Percentiles rank a stretch among this genome's conserved stretches.
Evolutionary conservation across 2,329 filamentous ascomycete genomes (phyloP).

Genomic region (Colletotrichum neosansevieriae): DNA sequence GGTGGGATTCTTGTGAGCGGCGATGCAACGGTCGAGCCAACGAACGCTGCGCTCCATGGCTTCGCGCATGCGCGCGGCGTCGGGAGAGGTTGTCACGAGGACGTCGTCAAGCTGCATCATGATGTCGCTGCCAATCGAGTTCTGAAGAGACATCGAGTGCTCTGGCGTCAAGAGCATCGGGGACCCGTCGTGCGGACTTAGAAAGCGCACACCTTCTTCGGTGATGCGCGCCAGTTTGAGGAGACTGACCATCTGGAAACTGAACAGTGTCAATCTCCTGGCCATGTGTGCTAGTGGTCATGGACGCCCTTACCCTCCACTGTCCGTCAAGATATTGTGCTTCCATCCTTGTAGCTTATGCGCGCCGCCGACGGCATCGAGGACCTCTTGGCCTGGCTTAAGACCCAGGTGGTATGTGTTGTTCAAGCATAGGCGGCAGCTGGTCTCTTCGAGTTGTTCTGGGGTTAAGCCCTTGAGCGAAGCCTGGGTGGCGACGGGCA

Average conservation of each 20-base stretch:
- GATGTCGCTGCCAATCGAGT: constrained; percentile 97
- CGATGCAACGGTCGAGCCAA: constrained; percentile 96
- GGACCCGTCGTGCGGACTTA: constrained; percentile 94
- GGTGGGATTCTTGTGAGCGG: constrained; percentile 85
- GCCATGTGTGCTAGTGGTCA: not conserved
- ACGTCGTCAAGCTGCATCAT: constrained; percentile 99
- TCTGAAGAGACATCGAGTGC: constrained; percentile 95
- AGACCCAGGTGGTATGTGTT: constrained; percentile 98
- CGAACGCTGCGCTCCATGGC: constrained; percentile 95
- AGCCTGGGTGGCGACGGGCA: constrained; percentile 98
- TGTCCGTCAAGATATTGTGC: constrained; percentile 91
- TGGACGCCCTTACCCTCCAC: constrained; percentile 68
- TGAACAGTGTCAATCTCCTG: constrained; percentile 51
- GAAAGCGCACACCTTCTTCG: constrained; percentile 93
- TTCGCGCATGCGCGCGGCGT: constrained; percentile 87
- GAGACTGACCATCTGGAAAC: constrained; percentile 98
- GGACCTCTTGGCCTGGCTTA: constrained; percentile 90
- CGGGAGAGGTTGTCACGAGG: constrained; percentile 93
- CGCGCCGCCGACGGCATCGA: constrained; percentile 89
- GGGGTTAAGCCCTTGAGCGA: constrained; percentile 95
- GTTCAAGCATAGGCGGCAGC: constrained; percentile 92
- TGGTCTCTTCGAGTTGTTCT: constrained; percentile 88
- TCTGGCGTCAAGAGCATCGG: constrained; percentile 98
- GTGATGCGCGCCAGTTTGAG: constrained; percentile 94
- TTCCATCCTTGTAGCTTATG: constrained; percentile 96